Evolutionary conservation across 805 yeast species (phyloP), one percentile per base, ranked within the genome.

Genomic region (Grigorovia humatica): DNA sequence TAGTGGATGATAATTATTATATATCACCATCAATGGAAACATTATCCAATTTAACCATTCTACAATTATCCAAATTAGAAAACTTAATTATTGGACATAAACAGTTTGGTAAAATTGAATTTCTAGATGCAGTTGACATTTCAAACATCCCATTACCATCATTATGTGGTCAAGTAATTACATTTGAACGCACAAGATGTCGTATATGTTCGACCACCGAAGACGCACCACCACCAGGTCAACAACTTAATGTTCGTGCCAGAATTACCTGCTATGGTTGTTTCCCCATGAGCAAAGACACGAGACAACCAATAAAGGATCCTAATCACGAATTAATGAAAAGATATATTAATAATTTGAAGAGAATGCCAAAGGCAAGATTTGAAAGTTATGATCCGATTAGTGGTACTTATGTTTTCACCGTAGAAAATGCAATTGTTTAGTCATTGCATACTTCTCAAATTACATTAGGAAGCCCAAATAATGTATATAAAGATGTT

Each of bases 1-100:
- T 74, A 30, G 80, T 83, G 49, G 82, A 81, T 11, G 79, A 85
- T 47, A 96, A 90, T 6, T 93, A 90, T 69, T 93, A 93, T 87
- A 83, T 82, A 51, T 79, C 86, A 5, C 99, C 99, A 20, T 73
- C 88, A 2, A 61, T 83, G 43, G 78, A 81, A 5, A 82, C 81
- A 49, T 70, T 93, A 49, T 74, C 77, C 51, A 68, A 73, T 17
- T 74, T 79, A 75, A 66, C 88, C 0, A 72, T 86, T 44, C 69
- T 80, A 12, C 84, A 88, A 55, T 75, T 88, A 49, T 79, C 83
- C 52, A 62, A 76, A 9, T 84, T 93, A 19, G 59, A 73, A 17
- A 74, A 81, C 48, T 82, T 90, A 64, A 77, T 77, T 12, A 80
- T 93, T 54, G 99, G 98, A 5, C 82, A 93, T 57, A 76, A 76